Conservation (phyloP, 495 filamentous ascomycete genomes). For the Neurospora intermedia region DNA sequence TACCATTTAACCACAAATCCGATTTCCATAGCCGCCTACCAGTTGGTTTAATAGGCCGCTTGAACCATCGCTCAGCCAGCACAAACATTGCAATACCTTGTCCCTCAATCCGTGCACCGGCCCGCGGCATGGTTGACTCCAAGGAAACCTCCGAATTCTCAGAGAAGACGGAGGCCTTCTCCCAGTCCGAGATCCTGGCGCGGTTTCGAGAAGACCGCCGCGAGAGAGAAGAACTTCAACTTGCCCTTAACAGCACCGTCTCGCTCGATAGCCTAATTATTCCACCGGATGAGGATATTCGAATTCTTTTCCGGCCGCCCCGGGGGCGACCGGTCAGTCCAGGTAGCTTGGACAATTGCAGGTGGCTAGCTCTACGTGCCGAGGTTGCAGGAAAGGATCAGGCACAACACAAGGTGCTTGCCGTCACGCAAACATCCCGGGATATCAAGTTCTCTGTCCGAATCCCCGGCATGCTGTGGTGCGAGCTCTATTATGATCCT, state of each 20-base stretch:
- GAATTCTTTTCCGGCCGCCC: constrained; percentile 37
- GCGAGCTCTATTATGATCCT: constrained; percentile 41
- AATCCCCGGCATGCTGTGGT: constrained; percentile 37
- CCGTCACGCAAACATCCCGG: constrained; percentile 37
- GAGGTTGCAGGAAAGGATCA: constrained; percentile 32
- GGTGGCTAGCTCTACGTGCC: constrained; percentile 34
- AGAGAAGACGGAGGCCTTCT: constrained; percentile 42
- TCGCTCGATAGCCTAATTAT: constrained; percentile 35
- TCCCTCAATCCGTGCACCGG: neutral
- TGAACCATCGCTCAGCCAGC: neutral
- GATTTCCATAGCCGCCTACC: neutral
- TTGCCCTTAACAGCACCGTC: constrained; percentile 21
- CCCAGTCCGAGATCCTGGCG: constrained; percentile 34
- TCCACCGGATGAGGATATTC: constrained; percentile 32
- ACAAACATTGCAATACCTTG: neutral
- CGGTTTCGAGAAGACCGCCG: constrained; percentile 21
- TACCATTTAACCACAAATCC: neutral
- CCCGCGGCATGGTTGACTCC: constrained; percentile 28
- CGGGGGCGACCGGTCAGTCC: constrained; percentile 37
- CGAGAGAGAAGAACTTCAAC: constrained; percentile 23
- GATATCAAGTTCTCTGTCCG: constrained; percentile 41
- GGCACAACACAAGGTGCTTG: constrained; percentile 34
- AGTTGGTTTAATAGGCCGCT: neutral
- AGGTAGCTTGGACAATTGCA: constrained; percentile 32
- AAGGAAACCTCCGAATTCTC: constrained; percentile 23